Evolutionary conservation across 1,284 basidiomycete species (phyloP), one percentile per base, ranked within the genome.

Genomic region (Chalciporus sp.): DNA sequence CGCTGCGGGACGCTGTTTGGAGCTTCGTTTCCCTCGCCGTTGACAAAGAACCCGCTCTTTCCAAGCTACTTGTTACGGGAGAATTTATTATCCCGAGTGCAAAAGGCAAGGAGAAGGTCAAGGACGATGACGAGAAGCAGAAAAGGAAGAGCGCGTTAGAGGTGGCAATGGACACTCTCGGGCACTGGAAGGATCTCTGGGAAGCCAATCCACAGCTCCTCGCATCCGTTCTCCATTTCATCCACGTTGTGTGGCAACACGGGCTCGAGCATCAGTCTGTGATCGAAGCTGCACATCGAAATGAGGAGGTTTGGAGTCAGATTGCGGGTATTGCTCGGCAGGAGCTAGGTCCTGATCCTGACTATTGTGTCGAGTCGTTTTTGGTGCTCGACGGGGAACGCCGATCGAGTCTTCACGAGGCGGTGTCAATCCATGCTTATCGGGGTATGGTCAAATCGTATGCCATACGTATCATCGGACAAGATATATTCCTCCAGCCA

Each of bases 11-110:
- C 42, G 81, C 87, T 0, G 83, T 92, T 1, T 97, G 95, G 94
- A 83, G 81, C 55, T 89, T 97, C 62, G 84, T 96, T 26, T 79
- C 89, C 0, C 79, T 92, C 12, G 87, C 93, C 3, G 85, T 95
- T 19, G 86, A 92, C 58, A 89, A 86, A 52, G 94, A 96, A 65
- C 94, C 95, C 1, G 93, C 94, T 0, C 78, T 97, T 6, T 92
- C 92, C 0, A 82, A 84, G 42, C 77, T 97, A 16, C 88, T 96
- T 54, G 84, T 94, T 49, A 85, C 84, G 0, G 94, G 86, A 2
- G 81, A 82, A 51, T 86, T 83, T 70, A 82, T 79, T 52, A 74
- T 77, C 33, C 79, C 83, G 1, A 71, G 52, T 27, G 47, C 49
- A 48, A 80, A 80, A 59, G 75, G 74, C 10, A 80, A 78, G 58